A percentile compares a stretch with the other conserved stretches of the same genome.
Conservation (phyloP, 306 rosid genomes). For the Vicia faba region DNA sequence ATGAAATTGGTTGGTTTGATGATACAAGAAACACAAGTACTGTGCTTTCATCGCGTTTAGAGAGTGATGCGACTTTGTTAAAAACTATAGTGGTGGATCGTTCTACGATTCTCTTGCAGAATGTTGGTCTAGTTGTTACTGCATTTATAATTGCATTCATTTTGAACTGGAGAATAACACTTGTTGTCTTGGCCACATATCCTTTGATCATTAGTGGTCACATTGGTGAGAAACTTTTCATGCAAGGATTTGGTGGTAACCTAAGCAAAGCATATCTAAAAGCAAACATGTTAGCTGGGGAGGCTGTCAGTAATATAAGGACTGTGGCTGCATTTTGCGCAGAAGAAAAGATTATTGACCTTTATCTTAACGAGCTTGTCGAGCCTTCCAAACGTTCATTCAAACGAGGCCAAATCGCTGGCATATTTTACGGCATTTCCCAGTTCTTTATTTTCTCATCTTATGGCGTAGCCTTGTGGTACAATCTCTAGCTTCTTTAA, state of each 20-base stretch:
- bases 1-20: constrained; percentile 93
- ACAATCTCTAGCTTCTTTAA: constrained; percentile 32
- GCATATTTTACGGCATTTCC: constrained; percentile 78
- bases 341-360: constrained; percentile 70
- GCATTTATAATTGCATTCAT: constrained; percentile 76
- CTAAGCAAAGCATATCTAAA: constrained; percentile 88
- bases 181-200: constrained; percentile 81
- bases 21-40: constrained; percentile 75
- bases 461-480: constrained; percentile 91
- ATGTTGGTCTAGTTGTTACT: constrained; percentile 70
- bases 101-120: constrained; percentile 74
- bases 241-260: constrained; percentile 91
- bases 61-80: constrained; percentile 78
- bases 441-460: constrained; percentile 96
- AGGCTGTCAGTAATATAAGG: constrained; percentile 89
- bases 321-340: constrained; percentile 93
- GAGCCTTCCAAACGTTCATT: constrained; percentile 78
- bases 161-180: constrained; percentile 84
- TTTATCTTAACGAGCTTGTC: constrained; percentile 70
- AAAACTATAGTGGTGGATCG: constrained; percentile 81
- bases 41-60: constrained; percentile 84
- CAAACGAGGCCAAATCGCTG: constrained; percentile 85
- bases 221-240: constrained; percentile 93
- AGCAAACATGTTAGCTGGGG: constrained; percentile 92
- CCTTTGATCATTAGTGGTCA: constrained; percentile 95